Percentiles rank a stretch among this genome's conserved stretches.
Conservation (phyloP, 1,284 basidiomycete species). For the Trametes hirsuta region DNA sequence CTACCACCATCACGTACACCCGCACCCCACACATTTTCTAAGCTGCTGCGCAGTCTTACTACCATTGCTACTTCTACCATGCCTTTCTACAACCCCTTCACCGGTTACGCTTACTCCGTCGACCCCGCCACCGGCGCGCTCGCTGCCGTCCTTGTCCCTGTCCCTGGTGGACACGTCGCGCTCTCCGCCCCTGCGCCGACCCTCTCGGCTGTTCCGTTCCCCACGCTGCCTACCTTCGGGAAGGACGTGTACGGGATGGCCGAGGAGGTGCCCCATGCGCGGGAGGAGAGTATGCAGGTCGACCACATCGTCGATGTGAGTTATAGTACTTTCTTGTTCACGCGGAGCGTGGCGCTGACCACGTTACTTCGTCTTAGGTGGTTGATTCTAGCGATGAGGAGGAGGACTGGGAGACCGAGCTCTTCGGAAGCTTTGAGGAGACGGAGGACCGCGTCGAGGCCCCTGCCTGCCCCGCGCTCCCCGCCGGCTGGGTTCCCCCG, state of each 20-base stretch:
- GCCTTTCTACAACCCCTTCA: background rate
- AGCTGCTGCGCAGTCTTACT: slow-evolving; percentile 9
- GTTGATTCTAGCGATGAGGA: background rate
- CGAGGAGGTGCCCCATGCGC: slow-evolving; percentile 9
- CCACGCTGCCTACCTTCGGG: slow-evolving; percentile 1
- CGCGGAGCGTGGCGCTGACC: background rate
- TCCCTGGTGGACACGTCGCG: background rate
- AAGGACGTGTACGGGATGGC: slow-evolving; percentile 13
- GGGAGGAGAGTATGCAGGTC: background rate
- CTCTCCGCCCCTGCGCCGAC: background rate
- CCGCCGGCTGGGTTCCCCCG: background rate
- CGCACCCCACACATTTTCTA: background rate
- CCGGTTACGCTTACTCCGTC: slow-evolving; percentile 12
- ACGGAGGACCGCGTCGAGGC: background rate
- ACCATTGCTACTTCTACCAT: background rate
- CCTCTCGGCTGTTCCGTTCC: background rate
- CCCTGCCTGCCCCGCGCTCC: background rate
- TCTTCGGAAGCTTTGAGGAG: slow-evolving; percentile 10
- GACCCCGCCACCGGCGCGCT: slow-evolving; percentile 8
- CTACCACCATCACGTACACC: slow-evolving; percentile 1
- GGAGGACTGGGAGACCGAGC: slow-evolving; percentile 1
- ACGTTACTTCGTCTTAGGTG: background rate
- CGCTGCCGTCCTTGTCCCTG: slow-evolving; percentile 7
- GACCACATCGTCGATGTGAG: slow-evolving; percentile 11
- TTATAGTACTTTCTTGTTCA: slow-evolving; percentile 1